Percentiles rank a stretch among this genome's conserved stretches.
phyloP scores from a whole-genome alignment of 2,329 filamentous ascomycete species.

The Scolecobasidium constrictum region DNA sequence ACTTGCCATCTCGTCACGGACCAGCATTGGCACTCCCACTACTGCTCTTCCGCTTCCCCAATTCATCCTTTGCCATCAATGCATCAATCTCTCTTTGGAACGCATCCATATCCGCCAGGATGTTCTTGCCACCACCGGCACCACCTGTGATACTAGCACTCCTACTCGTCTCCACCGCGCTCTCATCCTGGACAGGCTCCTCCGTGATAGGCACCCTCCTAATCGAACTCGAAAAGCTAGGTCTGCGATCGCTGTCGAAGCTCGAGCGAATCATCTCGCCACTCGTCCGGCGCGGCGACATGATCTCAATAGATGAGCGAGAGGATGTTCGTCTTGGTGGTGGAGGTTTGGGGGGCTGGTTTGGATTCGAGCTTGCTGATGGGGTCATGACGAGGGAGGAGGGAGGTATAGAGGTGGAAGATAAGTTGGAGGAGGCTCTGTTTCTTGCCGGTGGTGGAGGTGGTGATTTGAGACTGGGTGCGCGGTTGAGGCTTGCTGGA shows the following conservation, averaged over 20 bases:
- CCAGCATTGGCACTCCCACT: background rate
- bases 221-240: slow-evolving; percentile 1
- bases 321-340: slow-evolving; percentile 5
- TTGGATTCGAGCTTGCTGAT: background rate
- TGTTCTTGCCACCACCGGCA: too few species aligned
- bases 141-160: too few species aligned
- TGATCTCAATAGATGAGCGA: slow-evolving; percentile 7
- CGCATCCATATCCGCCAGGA: slow-evolving; percentile 11
- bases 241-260: slow-evolving; percentile 4
- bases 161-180: slow-evolving; percentile 4
- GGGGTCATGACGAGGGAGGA: background rate
- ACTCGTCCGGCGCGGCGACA: slow-evolving; percentile 2
- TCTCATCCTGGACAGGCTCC: slow-evolving; percentile 1
- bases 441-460: slow-evolving; percentile 4
- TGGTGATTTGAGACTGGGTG: slow-evolving; percentile 7
- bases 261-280: slow-evolving; percentile 2
- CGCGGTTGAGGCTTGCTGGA: background rate
- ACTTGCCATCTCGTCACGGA: too few species aligned
- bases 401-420: background rate
- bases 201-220: background rate
- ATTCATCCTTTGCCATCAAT: slow-evolving; percentile 9
- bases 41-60: background rate
- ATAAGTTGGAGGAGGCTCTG: slow-evolving; percentile 2
- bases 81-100: slow-evolving; percentile 12
- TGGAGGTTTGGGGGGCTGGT: background rate